Evolutionary conservation across 768 basidiomycete species (phyloP), one percentile per base, ranked within the genome.

Genomic region (Trametes gibbosa): DNA sequence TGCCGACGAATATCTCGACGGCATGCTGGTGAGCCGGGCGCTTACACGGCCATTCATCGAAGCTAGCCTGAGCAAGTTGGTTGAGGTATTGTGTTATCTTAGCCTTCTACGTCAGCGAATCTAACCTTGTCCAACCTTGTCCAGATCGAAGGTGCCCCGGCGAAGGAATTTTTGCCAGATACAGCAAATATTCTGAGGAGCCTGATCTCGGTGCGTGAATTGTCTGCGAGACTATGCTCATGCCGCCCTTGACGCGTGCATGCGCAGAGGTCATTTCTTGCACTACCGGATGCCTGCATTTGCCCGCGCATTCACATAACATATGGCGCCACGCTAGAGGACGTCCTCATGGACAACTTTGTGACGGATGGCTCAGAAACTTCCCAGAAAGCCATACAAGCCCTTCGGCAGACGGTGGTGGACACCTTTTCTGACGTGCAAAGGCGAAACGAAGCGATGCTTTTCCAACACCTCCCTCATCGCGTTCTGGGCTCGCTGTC

Each of bases 1-100:
- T n/a, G 83, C 81, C 6, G 89, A 93, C 64, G 90, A 92, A 69
- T 93, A 92, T 69, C 72, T 91, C 5, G 83, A 85, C 45, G 89
- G 84, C 21, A 81, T 93, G 70, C 70, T 86, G 14, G 73, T 73
- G 16, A 85, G 79, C 64, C 83, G 90, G n/a, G 82, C 89, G 0
- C 75, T 93, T 50, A 77, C 85, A 13, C 81, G 79, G 27, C 89
- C 86, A 2, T 83, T 93, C 59, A 78, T 83, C 0, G 88, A 91
- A n/a, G 84, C 86, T 5, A 91, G 84, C 61, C 67, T 92, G 32
- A 69, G 69, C 41, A 89, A 87, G 69, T 70, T 91, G 34, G 73
- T 77, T 4, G 91, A 93, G 80, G 91, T 85, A 62, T 41, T 52
- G 52, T 14, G 21, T 60, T 14, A 10, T 5, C 14, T 24, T 45